A percentile compares a stretch with the other conserved stretches of the same genome.
Conservation (phyloP, 495 filamentous ascomycete species). For the Darksidea phi region DNA sequence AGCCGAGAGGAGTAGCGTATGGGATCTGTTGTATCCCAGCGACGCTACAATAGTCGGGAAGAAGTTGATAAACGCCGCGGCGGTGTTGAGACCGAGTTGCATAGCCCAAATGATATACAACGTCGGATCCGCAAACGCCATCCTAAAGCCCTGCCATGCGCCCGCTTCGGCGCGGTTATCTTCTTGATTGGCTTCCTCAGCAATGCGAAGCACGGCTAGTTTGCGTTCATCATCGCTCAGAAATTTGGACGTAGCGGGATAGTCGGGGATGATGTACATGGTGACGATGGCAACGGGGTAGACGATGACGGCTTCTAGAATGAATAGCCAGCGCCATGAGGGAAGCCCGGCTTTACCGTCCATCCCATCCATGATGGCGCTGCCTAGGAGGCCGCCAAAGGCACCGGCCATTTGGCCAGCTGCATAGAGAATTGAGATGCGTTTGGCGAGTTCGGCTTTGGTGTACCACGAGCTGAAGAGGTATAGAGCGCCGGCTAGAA, state of each 20-base stretch:
- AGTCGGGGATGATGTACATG: neutral
- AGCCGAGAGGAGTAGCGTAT: conserved; percentile 69
- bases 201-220: neutral
- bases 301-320: neutral
- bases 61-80: conserved; percentile 75
- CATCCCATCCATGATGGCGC: conserved; percentile 52
- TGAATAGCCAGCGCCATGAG: conserved; percentile 32
- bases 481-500: conserved; percentile 46
- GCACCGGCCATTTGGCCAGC: conserved; percentile 63
- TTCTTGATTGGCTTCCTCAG: neutral
- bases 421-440: conserved; percentile 62
- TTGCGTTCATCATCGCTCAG: neutral
- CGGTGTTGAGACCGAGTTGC: conserved; percentile 63
- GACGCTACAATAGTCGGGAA: conserved; percentile 79
- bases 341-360: conserved; percentile 47
- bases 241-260: neutral
- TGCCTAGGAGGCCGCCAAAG: conserved; percentile 63
- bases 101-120: conserved; percentile 57
- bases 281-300: neutral
- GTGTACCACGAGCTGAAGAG: conserved; percentile 61
- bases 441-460: conserved; percentile 50
- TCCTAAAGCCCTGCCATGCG: conserved; percentile 57
- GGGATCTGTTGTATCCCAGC: conserved; percentile 60
- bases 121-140: conserved; percentile 67
- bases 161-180: conserved; percentile 60